Base-by-base conservation (phyloP, 2,329 filamentous ascomycete genomes). In the Dactylellina leptospora region DNA sequence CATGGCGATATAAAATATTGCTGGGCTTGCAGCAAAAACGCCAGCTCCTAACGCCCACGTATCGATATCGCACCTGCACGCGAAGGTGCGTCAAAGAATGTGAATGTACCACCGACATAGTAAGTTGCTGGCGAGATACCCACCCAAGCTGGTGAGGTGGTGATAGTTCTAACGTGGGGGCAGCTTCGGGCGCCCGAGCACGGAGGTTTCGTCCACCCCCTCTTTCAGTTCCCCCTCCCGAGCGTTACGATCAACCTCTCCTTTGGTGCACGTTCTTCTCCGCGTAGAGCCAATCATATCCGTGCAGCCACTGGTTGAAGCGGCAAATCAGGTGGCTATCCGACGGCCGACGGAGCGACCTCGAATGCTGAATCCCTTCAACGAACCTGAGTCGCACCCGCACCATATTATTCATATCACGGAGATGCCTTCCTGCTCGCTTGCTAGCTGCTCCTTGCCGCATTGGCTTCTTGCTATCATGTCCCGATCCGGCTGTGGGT, bases 291-390 rank as follows among this genome's bases (percentile, higher is more conserved):
- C 42, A 64, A 56, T 56, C 23, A 55, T 18, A 54, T 48, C 13
- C 38, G 9, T 56, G 44, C 53, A 66, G 61, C 61, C 61, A 58
- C 61, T 11, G 42, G 51, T 51, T 50, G 28, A 27, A 66, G 54
- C 44, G 51, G 51, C 51, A 58, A 36, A 55, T 50, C 36, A 28
- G 20, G 51, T 51, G 33, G 48, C 22, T 42, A 55, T 22, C 61
- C 61, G 44, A 47, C 61, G 42, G 61, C 61, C 61, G 61, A 66
- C 61, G 61, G 61, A 51, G 61, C 61, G 61, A 66, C 61, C n/a
- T 55, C 33, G 28, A 11, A 27, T 18, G 33, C 8, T 38, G 47
- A 22, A 8, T 22, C 23, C 20, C n/a, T 47, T 47, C 42, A 47
- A 47, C 42, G 8, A 9, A 30, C 28, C 33, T 33, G n/a, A 9